Conservation (phyloP, 768 basidiomycete species). For the Phaffia australis region DNA sequence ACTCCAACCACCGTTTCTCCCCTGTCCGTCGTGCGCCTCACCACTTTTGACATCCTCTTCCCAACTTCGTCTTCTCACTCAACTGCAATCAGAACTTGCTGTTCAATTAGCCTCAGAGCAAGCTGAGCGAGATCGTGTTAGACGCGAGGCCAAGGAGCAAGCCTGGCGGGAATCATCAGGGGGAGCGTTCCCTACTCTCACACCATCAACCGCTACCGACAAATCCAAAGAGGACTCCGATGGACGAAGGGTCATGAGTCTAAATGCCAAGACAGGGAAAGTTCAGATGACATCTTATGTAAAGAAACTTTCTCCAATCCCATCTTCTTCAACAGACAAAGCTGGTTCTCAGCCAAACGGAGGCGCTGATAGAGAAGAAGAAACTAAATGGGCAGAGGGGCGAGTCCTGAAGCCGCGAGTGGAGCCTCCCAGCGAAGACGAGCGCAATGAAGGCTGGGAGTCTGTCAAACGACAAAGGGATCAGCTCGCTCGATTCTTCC, state of each 20-base stretch:
- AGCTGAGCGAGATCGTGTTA: conserved; percentile 14
- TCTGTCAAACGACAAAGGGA: conserved; percentile 10
- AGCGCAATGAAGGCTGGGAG: conserved; percentile 6
- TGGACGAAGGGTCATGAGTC: conserved; percentile 20
- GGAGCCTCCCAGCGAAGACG: not conserved
- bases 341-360: not conserved
- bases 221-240: conserved; percentile 4
- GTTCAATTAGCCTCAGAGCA: conserved; percentile 1
- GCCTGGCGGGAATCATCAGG: conserved; percentile 22
- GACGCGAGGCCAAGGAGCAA: conserved; percentile 9
- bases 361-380: not conserved
- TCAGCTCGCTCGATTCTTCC: conserved; percentile 9
- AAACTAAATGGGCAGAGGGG: not conserved
- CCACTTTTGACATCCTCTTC: conserved; percentile 13
- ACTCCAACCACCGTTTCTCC: conserved; percentile 22
- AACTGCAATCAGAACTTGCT: conserved; percentile 9
- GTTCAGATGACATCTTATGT: conserved; percentile 22
- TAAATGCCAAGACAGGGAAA: conserved; percentile 24
- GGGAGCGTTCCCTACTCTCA: conserved; percentile 16
- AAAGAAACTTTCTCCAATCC: conserved; percentile 3
- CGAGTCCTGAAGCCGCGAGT: conserved; percentile 9
- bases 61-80: conserved; percentile 9
- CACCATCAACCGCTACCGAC: not conserved
- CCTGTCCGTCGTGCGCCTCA: conserved; percentile 23
- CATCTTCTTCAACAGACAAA: not conserved